Evolutionary conservation across 768 basidiomycete species (phyloP).

Genomic region (Mycena galopus): DNA sequence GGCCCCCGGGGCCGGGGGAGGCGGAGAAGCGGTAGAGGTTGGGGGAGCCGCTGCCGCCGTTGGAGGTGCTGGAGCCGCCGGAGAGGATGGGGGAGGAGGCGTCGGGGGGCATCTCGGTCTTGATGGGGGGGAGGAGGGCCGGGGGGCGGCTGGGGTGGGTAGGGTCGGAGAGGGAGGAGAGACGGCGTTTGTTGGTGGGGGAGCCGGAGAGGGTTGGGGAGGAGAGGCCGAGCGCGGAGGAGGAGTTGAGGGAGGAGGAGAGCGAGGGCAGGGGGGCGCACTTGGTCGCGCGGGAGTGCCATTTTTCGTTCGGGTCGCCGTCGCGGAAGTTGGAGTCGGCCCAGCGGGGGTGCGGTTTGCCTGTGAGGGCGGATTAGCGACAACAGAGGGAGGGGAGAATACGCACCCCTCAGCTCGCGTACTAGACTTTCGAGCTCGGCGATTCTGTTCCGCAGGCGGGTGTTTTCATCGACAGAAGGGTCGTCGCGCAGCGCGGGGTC

Average conservation of each 20-base stretch:
- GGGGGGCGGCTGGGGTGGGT: conserved; percentile 38
- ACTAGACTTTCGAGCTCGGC: conserved; percentile 95
- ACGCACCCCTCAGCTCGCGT: conserved; percentile 83
- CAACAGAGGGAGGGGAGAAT: background rate
- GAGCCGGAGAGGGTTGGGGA: too few species aligned
- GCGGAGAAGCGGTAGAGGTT: conserved; percentile 79
- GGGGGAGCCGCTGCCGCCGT: too few species aligned
- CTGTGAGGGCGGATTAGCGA: conserved; percentile 51
- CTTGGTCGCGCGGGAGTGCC: conserved; percentile 87
- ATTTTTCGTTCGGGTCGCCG: conserved; percentile 85
- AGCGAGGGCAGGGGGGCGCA: conserved; percentile 60
- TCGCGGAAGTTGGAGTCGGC: conserved; percentile 84
- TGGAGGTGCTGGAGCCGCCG: too few species aligned
- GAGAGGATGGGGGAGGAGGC: conserved; percentile 26
- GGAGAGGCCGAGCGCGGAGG: too few species aligned
- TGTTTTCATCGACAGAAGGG: conserved; percentile 88
- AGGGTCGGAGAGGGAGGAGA: conserved; percentile 36
- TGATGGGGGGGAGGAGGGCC: conserved; percentile 60
- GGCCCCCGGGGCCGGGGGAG: conserved; percentile 54
- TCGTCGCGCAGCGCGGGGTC: conserved; percentile 86
- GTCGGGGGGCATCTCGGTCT: conserved; percentile 72
- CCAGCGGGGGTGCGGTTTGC: conserved; percentile 91
- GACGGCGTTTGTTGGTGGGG: conserved; percentile 37
- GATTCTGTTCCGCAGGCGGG: conserved; percentile 87
- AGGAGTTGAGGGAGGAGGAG: too few species aligned